Base-by-base conservation (phyloP, 2,329 filamentous ascomycete genomes). In the Onygenales sp. region DNA sequence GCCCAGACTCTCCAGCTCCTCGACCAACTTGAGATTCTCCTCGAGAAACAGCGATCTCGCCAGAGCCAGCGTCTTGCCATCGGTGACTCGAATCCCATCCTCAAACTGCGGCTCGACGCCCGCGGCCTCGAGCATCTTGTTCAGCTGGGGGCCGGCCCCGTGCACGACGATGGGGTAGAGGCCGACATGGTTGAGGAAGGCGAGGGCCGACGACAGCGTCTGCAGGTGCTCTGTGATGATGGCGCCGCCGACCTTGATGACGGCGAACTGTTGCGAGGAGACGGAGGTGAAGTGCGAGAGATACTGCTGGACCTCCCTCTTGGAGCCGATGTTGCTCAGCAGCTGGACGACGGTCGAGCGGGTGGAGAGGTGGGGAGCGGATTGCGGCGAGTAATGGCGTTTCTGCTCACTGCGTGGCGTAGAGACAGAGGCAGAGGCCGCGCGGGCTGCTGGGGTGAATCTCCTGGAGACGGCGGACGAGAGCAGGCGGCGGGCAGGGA, bases 201-300 rank as follows among this genome's bases (percentile, higher is more conserved):
- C 86, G 55, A 97, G 79, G 49, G 88, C 91, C 52, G 87, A 86
- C 67, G 89, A 95, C 53, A 98, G 82, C 64, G 91, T 90, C 69
- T 95, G 87, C 53, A 97, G 80, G 71, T 96, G 87, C 68, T 97
- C 91, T 56, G 89, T 95, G 64, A 98, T 81, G 65, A 97, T 96
- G 58, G 92, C 93, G 57, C 92, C 93, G 57, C 92, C 93, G 53
- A 97, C 92, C 77, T 98, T 98, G 73, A 98, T 95, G 48, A 98
- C 92, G 61, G 91, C 92, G 70, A 97, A 98, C 67, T 95, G 90
- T 75, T 97, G 91, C 37, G 90, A 95, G 44, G 90, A 93, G 57
- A 96, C 91, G 36, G 91, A 95, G 62, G 87, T 93, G 78, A 98
- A 98, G 70, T 97, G 90, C 61, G 91, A 93, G 55, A 97, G 84